These are phyloP conservation scores for Cnidoscolus chayamansa DNA, from an alignment of 441 rosid species.

Conservation along the genomic window DNA sequence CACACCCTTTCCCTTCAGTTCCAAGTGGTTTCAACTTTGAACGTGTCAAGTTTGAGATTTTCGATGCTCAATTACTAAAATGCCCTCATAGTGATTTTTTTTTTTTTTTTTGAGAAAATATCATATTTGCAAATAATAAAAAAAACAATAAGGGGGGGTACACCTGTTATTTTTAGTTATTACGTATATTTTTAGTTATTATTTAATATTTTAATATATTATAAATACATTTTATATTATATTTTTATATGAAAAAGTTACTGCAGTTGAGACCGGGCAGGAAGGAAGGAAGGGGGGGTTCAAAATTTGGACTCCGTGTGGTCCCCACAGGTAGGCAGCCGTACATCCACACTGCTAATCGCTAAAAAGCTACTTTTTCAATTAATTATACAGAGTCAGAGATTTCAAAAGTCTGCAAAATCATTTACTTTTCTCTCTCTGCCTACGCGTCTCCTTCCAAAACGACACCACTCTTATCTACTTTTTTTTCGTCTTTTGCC, in stretches of 20 bases:
- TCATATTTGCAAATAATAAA: too few species aligned
- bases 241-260: too few species aligned
- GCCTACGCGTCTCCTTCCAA: constrained; percentile 26
- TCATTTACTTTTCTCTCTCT: constrained; percentile 2
- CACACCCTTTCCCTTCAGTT: not conserved
- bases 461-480: not conserved
- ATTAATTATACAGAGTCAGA: constrained; percentile 27
- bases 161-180: too few species aligned
- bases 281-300: too few species aligned
- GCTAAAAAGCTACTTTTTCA: constrained; percentile 32
- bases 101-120: too few species aligned
- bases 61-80: not conserved
- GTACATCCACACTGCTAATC: not conserved
- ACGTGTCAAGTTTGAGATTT: not conserved
- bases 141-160: too few species aligned
- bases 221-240: too few species aligned
- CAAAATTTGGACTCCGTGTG: constrained; percentile 14
- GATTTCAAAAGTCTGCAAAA: constrained; percentile 7
- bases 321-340: constrained; percentile 2
- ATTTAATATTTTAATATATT: too few species aligned
- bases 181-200: too few species aligned
- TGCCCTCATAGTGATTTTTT: not conserved
- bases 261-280: too few species aligned
- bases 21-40: not conserved
- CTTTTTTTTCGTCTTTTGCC: not conserved